phyloP scores from a whole-genome alignment of 331 rosid species.

The Cucumis variabilis region DNA sequence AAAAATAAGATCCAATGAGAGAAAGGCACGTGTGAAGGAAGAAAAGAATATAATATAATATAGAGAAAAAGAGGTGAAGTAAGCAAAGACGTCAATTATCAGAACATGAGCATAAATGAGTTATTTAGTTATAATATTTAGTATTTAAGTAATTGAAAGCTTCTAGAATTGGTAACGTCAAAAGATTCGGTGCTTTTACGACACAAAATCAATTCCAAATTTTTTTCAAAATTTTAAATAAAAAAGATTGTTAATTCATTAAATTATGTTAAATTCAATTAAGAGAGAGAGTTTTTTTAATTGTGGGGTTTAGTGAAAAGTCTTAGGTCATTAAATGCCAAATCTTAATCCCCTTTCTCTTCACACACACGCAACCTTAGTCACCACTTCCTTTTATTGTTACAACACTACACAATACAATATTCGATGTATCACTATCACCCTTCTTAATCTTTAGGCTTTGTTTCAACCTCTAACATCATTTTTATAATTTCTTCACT shows the following conservation, averaged over 20 bases:
- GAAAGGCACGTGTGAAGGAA: not conserved
- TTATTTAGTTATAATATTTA: not conserved
- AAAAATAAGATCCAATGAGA: not conserved
- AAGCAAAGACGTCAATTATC: constrained; percentile 18
- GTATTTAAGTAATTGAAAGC: not conserved
- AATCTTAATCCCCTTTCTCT: not conserved
- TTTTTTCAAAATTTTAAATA: too few species aligned
- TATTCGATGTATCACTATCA: too few species aligned
- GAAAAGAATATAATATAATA: not conserved
- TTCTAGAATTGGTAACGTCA: constrained; percentile 2
- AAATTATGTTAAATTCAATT: too few species aligned
- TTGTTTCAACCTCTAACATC: too few species aligned
- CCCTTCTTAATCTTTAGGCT: too few species aligned
- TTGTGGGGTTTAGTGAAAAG: not conserved
- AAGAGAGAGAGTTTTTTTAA: too few species aligned
- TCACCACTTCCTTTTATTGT: not conserved
- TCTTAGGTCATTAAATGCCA: not conserved
- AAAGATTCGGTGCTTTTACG: not conserved
- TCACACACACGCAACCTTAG: not conserved
- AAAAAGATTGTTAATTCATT: too few species aligned
- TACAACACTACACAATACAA: too few species aligned
- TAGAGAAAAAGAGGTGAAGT: not conserved
- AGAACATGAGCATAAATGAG: not conserved
- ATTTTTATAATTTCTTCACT: too few species aligned
- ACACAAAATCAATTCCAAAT: not conserved